phyloP scores from a whole-genome alignment of 495 filamentous ascomycete species.

The Bombardia bombarda region DNA sequence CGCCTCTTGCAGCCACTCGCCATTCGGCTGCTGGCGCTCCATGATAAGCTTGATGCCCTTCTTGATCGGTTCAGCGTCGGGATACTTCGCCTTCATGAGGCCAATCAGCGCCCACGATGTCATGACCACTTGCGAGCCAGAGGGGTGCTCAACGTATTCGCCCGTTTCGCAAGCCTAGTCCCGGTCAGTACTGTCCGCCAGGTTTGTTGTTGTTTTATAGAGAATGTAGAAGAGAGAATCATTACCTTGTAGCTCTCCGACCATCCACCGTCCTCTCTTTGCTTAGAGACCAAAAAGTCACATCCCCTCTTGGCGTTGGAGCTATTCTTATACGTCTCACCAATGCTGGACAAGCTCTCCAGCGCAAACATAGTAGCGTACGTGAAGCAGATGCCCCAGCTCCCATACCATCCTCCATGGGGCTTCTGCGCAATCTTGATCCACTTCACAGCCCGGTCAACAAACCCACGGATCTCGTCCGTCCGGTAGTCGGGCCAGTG shows the following conservation, averaged over 20 bases:
- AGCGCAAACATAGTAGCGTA: conserved; percentile 95
- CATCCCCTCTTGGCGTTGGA: conserved; percentile 63
- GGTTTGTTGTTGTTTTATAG: background rate
- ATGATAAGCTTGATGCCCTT: conserved; percentile 76
- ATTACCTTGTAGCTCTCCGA: conserved; percentile 86
- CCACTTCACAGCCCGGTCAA: conserved; percentile 62
- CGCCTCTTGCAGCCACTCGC: conserved; percentile 90
- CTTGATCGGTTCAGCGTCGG: conserved; percentile 62
- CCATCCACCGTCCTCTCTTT: conserved; percentile 88
- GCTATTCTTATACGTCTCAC: conserved; percentile 73
- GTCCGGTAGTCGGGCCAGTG: conserved; percentile 73
- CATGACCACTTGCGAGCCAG: conserved; percentile 77
- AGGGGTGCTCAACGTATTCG: conserved; percentile 41
- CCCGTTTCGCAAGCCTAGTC: conserved; percentile 47
- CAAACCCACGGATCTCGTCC: conserved; percentile 64
- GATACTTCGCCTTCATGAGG: conserved; percentile 78
- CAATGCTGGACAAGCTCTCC: conserved; percentile 72
- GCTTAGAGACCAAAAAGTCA: conserved; percentile 74
- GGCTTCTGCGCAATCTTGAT: conserved; percentile 72
- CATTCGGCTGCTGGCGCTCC: conserved; percentile 74
- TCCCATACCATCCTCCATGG: conserved; percentile 93
- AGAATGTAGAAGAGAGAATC: background rate
- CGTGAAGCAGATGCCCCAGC: conserved; percentile 96
- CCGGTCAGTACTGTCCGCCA: conserved; percentile 3
- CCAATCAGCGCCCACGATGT: conserved; percentile 87